These are phyloP conservation scores for Colletotrichum limetticola DNA, from an alignment of 2,329 filamentous ascomycete species.

Conservation along the genomic window DNA sequence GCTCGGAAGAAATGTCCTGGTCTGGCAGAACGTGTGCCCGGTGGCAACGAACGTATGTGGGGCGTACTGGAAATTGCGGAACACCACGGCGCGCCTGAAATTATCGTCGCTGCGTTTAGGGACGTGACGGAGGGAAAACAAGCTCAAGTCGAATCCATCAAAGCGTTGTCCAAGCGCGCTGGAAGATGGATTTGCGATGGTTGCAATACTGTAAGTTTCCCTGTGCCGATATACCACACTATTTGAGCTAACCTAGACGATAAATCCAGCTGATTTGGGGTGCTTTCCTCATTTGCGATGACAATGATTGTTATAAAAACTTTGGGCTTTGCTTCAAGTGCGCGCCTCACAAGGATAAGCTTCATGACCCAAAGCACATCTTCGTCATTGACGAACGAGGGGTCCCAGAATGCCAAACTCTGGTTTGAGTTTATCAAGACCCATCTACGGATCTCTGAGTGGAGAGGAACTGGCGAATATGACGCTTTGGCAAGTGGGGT, in stretches of 20 bases:
- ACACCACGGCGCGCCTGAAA: background rate
- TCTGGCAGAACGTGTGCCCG: background rate
- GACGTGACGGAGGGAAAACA: background rate
- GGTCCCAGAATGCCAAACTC: background rate
- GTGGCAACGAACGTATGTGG: background rate
- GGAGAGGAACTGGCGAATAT: too few relatives aligned
- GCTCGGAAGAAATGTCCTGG: background rate
- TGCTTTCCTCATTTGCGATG: background rate
- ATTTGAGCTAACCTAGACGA: background rate
- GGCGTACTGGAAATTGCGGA: background rate
- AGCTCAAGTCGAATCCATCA: background rate
- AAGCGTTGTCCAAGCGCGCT: background rate
- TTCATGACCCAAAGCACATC: background rate
- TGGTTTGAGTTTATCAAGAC: too few relatives aligned
- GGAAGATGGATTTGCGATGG: background rate
- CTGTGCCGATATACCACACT: background rate
- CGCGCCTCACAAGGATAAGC: background rate
- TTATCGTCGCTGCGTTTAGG: background rate
- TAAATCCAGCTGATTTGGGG: background rate
- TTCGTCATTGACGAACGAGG: background rate
- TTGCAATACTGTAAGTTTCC: background rate
- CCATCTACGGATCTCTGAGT: too few relatives aligned
- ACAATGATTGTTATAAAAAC: background rate
- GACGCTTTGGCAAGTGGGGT: too few relatives aligned
- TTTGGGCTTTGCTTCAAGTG: background rate